Evolutionary conservation across 2,329 filamentous ascomycete genomes (phyloP).

Genomic region (Parastagonospora avenae): DNA sequence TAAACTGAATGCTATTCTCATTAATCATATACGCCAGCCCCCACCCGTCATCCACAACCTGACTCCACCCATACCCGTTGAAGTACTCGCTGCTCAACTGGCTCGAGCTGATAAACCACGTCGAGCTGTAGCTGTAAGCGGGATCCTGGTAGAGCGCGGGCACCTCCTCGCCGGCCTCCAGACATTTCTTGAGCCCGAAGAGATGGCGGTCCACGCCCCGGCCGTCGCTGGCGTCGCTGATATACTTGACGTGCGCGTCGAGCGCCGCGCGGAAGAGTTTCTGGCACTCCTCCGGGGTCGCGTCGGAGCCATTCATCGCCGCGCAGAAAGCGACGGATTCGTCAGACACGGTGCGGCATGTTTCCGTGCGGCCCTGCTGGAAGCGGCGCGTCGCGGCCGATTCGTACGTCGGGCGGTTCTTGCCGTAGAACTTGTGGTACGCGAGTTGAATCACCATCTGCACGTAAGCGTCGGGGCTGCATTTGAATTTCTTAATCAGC

Average conservation of each 20-base stretch:
- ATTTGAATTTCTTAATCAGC: constrained; percentile 99
- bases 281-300: constrained; percentile 68
- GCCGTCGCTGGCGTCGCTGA: constrained; percentile 84
- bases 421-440: constrained; percentile 99
- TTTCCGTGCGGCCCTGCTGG: constrained; percentile 95
- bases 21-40: constrained; percentile 99
- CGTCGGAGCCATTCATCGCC: constrained; percentile 74
- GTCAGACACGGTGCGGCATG: constrained; percentile 89
- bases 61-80: constrained; percentile 98
- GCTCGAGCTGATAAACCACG: constrained; percentile 87
- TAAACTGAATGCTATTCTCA: constrained; percentile 98
- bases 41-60: constrained; percentile 94
- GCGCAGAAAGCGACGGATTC: constrained; percentile 89
- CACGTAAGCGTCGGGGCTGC: constrained; percentile 94
- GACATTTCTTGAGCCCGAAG: constrained; percentile 93
- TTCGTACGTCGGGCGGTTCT: constrained; percentile 97
- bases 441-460: constrained; percentile 99
- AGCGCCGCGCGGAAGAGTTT: constrained; percentile 83
- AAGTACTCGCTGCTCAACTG: constrained; percentile 97
- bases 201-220: constrained; percentile 95
- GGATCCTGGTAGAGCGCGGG: constrained; percentile 88
- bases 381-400: constrained; percentile 93
- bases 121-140: constrained; percentile 79
- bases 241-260: constrained; percentile 86
- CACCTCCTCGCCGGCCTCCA: constrained; percentile 78